Conservation (phyloP, 2,329 filamentous ascomycete genomes). For the Verticillium dahliae region DNA sequence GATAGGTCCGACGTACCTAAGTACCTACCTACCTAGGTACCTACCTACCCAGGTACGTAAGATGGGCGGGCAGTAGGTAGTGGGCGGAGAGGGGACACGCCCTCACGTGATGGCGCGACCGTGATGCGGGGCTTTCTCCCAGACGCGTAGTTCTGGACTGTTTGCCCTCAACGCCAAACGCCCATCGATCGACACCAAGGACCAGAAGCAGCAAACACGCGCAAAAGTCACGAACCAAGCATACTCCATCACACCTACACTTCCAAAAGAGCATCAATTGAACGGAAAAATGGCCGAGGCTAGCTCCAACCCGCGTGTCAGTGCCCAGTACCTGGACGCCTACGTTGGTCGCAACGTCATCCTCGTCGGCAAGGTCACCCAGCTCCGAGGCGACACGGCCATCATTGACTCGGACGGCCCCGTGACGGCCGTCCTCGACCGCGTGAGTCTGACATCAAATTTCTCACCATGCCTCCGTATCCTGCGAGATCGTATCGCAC, state of each 20-base stretch:
- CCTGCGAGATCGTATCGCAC: neutral
- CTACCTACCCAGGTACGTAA: no score
- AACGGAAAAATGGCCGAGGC: slow-evolving; percentile 53
- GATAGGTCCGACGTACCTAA: no score
- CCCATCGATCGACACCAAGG: no score
- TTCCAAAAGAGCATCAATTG: neutral
- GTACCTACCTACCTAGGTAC: no score
- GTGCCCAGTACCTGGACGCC: slow-evolving; percentile 68
- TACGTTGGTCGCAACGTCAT: slow-evolving; percentile 74
- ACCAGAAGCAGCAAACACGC: no score
- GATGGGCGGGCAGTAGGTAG: no score
- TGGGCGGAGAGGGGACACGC: no score
- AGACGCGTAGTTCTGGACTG: neutral
- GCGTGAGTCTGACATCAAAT: slow-evolving; percentile 41
- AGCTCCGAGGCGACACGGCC: slow-evolving; percentile 75
- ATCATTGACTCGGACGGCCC: slow-evolving; percentile 74
- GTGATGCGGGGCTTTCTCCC: neutral
- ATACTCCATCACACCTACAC: no score
- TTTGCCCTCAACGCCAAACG: neutral
- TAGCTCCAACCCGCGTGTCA: slow-evolving; percentile 72
- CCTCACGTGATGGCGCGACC: neutral
- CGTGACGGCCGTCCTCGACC: slow-evolving; percentile 67
- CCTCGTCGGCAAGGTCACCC: slow-evolving; percentile 76
- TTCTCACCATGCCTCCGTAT: neutral
- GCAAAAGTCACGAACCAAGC: no score